phyloP scores from a whole-genome alignment of 768 basidiomycete species.

The Suillus luteus region DNA sequence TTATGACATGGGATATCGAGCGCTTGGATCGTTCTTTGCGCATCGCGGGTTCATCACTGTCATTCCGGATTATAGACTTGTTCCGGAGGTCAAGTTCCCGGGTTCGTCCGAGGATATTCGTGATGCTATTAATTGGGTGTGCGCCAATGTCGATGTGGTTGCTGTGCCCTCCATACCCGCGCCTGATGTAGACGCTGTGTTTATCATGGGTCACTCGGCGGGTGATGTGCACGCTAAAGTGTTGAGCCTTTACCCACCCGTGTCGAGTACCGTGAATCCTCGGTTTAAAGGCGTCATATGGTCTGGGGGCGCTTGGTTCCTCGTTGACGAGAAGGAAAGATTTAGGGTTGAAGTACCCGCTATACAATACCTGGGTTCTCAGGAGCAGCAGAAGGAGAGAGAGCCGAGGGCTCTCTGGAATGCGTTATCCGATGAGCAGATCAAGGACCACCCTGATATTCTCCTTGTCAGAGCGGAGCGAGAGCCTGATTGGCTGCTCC shows the following conservation, averaged over 20 bases:
- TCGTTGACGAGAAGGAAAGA: constrained; percentile 28
- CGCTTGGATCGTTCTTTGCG: constrained; percentile 63
- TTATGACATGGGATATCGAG: constrained; percentile 53
- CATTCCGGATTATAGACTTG: constrained; percentile 70
- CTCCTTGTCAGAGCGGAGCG: constrained; percentile 52
- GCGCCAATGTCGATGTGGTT: constrained; percentile 33
- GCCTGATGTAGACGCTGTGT: constrained; percentile 45
- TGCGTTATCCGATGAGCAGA: constrained; percentile 34
- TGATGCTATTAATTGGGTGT: constrained; percentile 60
- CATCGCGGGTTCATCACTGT: constrained; percentile 59
- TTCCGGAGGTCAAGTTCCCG: constrained; percentile 59
- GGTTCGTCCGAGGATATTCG: constrained; percentile 56
- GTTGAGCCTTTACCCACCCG: constrained; percentile 40
- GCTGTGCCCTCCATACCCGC: constrained; percentile 18
- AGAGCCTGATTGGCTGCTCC: constrained; percentile 50
- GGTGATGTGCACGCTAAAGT: constrained; percentile 55
- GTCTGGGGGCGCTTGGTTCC: constrained; percentile 47
- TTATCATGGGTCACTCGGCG: constrained; percentile 63
- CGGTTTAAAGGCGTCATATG: constrained; percentile 48
- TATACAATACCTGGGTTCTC: constrained; percentile 40
- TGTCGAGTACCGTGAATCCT: constrained; percentile 30
- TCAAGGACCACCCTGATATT: constrained; percentile 46
- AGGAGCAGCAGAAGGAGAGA: constrained; percentile 41
- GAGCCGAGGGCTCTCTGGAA: constrained; percentile 45
- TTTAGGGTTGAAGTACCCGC: constrained; percentile 27